phyloP scores from a whole-genome alignment of 2,329 filamentous ascomycete genomes.

The Colletotrichum sp. region DNA sequence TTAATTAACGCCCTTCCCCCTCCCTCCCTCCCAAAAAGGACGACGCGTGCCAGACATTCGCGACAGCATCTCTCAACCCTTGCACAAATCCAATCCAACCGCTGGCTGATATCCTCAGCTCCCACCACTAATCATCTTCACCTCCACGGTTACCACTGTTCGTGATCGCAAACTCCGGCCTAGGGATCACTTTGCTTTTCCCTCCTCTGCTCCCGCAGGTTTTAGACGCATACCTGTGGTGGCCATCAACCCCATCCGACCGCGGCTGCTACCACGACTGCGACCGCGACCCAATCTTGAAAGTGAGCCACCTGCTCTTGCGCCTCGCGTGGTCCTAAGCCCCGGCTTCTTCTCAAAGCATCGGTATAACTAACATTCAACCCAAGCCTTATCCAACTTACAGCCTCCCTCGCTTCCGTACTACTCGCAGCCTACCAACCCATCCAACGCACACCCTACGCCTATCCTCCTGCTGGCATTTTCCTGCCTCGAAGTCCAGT shows the following conservation, averaged over 20 bases:
- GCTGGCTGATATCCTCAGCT: neutral
- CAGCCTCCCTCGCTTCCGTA: neutral
- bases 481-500: neutral
- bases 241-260: neutral
- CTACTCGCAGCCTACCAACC: neutral
- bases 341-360: neutral
- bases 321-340: neutral
- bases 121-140: neutral
- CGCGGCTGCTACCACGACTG: neutral
- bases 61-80: slow-evolving; percentile 13
- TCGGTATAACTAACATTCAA: neutral
- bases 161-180: neutral
- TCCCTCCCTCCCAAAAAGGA: slow-evolving; percentile 5
- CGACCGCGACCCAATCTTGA: neutral
- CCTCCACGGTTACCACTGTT: neutral
- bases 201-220: neutral
- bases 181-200: neutral
- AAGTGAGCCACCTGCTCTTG: neutral
- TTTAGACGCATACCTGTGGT: neutral
- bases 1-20: slow-evolving; percentile 13
- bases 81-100: slow-evolving; percentile 2
- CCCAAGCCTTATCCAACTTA: neutral
- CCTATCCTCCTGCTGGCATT: neutral
- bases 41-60: slow-evolving; percentile 19
- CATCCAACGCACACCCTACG: neutral